These are phyloP conservation scores for Jackrogersella minutella DNA, from an alignment of 495 filamentous ascomycete species.

Conservation along the genomic window DNA sequence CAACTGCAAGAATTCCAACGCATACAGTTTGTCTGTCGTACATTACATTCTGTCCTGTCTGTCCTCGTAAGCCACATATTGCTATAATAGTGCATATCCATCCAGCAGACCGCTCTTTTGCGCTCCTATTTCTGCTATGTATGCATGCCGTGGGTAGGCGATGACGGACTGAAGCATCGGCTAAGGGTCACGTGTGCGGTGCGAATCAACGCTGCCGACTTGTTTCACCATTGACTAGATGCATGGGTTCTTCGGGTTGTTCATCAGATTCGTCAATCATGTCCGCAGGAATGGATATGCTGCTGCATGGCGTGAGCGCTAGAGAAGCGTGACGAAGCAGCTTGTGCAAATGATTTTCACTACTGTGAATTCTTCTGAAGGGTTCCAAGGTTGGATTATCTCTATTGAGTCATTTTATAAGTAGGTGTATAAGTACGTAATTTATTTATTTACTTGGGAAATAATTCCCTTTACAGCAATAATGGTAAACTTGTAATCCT, in stretches of 20 bases:
- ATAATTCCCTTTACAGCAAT: too few relatives aligned
- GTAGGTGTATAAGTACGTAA: too few relatives aligned
- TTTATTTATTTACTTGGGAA: too few relatives aligned
- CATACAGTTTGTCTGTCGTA: neutral
- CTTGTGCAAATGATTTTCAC: neutral
- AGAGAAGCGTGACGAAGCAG: slow-evolving; percentile 31
- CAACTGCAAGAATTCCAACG: too few relatives aligned
- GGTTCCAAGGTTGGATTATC: too few relatives aligned
- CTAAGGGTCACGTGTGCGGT: slow-evolving; percentile 31
- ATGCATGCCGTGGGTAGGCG: slow-evolving; percentile 10
- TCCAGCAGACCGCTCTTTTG: slow-evolving; percentile 39
- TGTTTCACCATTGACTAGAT: slow-evolving; percentile 40
- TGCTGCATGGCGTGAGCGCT: slow-evolving; percentile 40
- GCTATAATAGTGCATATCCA: neutral
- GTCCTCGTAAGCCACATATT: neutral
- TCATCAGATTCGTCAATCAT: slow-evolving; percentile 36
- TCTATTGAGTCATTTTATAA: too few relatives aligned
- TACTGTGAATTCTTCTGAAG: too few relatives aligned
- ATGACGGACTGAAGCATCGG: slow-evolving; percentile 39
- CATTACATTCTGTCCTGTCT: slow-evolving; percentile 6
- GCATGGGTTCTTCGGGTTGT: slow-evolving; percentile 33
- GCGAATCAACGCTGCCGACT: slow-evolving; percentile 34
- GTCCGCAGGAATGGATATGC: slow-evolving; percentile 28
- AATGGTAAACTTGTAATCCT: too few relatives aligned
- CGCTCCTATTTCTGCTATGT: slow-evolving; percentile 4